Evolutionary conservation across 345 rosid genomes (phyloP).

Genomic region (Turritis glabra): DNA sequence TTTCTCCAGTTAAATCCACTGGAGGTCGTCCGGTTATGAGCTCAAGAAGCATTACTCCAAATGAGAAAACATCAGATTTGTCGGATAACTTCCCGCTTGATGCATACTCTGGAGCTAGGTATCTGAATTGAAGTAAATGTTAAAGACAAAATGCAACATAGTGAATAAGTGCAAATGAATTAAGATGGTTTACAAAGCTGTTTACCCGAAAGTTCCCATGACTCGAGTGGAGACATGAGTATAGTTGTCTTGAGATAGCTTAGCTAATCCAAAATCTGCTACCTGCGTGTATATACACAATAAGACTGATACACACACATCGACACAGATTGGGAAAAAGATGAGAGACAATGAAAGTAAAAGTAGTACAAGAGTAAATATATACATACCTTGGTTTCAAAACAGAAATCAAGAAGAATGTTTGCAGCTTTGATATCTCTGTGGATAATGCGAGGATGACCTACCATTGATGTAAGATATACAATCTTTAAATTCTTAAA

Average conservation of each 20-base stretch:
- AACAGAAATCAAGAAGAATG: slow-evolving; percentile 72
- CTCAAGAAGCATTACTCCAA: slow-evolving; percentile 85
- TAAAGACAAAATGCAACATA: not conserved
- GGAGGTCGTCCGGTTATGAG: slow-evolving; percentile 81
- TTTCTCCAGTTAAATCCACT: slow-evolving; percentile 48
- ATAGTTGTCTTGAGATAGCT: slow-evolving; percentile 67
- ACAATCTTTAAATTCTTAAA: not conserved
- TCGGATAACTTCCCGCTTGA: slow-evolving; percentile 87
- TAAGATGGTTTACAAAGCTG: not conserved
- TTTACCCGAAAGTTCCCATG: slow-evolving; percentile 99
- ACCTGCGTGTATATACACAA: slow-evolving; percentile 47
- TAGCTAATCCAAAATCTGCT: slow-evolving; percentile 98
- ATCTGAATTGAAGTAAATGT: slow-evolving; percentile 42
- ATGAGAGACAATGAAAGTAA: not conserved
- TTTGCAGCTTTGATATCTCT: slow-evolving; percentile 90
- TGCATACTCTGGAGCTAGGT: slow-evolving; percentile 95
- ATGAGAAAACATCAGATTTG: slow-evolving; percentile 91
- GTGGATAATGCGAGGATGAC: slow-evolving; percentile 89
- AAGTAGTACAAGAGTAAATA: not conserved
- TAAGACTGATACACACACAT: not conserved
- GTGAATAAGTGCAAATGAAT: not conserved
- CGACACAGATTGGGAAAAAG: not conserved
- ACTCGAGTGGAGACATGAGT: slow-evolving; percentile 96
- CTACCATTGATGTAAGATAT: slow-evolving; percentile 38
- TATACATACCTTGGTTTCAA: slow-evolving; percentile 68